These are phyloP conservation scores for Oryza nivara DNA, from an alignment of 176 grass and related monocot genomes.

Conservation along the genomic window DNA sequence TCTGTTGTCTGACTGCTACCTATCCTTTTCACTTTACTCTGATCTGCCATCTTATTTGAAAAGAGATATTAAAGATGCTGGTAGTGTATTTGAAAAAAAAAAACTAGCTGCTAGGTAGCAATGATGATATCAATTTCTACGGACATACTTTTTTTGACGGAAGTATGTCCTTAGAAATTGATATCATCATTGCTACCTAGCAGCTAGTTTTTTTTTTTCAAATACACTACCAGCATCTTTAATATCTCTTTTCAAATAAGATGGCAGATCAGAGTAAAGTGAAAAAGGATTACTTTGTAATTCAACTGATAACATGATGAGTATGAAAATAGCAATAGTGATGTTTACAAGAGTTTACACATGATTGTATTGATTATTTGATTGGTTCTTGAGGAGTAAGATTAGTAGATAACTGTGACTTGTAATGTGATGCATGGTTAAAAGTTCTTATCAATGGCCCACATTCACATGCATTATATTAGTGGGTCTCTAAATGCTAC, in stretches of 20 bases:
- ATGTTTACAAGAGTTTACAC: background rate
- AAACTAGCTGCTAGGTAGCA: constrained; percentile 21
- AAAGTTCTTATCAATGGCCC: background rate
- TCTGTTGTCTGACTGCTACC: background rate
- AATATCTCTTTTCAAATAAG: constrained; percentile 14
- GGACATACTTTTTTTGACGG: too few relatives aligned
- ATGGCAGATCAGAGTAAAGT: constrained; percentile 12
- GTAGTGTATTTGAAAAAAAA: background rate
- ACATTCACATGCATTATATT: background rate
- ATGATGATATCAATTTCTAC: background rate
- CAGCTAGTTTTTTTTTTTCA: constrained; percentile 6
- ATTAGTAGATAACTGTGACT: background rate
- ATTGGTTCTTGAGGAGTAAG: constrained; percentile 20
- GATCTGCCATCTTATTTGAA: constrained; percentile 3
- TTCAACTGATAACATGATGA: constrained; percentile 10
- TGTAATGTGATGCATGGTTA: background rate
- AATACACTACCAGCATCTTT: background rate
- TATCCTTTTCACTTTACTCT: constrained; percentile 33
- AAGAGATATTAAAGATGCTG: constrained; percentile 13
- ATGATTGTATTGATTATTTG: background rate
- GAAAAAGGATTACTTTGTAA: background rate
- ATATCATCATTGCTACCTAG: constrained; percentile 2
- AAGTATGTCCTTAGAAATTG: background rate
- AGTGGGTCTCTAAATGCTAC: constrained; percentile 27
- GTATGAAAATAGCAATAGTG: background rate